Evolutionary conservation across 257 asterid species (phyloP), one percentile per base, ranked within the genome.

Genomic region (Rubia yunnanensis): DNA sequence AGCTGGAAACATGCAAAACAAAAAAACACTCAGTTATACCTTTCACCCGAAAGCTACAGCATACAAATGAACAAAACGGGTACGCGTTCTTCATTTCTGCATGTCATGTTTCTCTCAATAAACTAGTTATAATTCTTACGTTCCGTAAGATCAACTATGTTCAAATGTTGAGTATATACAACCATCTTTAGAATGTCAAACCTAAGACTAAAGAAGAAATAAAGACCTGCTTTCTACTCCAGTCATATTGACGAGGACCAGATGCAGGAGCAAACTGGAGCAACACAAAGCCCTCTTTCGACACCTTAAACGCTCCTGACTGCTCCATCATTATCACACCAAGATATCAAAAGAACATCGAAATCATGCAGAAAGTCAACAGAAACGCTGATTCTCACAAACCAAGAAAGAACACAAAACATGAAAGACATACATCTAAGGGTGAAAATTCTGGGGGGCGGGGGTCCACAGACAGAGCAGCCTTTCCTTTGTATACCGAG

Each of bases 191-290:
- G 32, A 23, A 62, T 22, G 23, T 15, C 10, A 27, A 62, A 27
- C 36, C 7, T 30, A 30, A 15, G 46, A 13, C 23, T 60, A 59
- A 46, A 63, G 22, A 53, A 34, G 23, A 68, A 63, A 59, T 41
- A 31, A 22, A 66, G 56, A 92, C 99, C 97, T 92, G 99, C 64
- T 92, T 92, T 74, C 95, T 76, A 59, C 85, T 65, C 99, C 99
- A 89, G 79, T 92, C 99, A 78, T 92, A 92, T 68, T 92, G 99
- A 36, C 99, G 96, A 72, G 83, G 85, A 52, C 94, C 94, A 55
- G 87, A 69, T 27, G 97, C 88, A 63, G 97, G 97, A 76, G 97
- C 97, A 74, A 88, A 92, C 73, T 89, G 97, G 63, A 92, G 99
- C 75, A 84, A 67, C 73, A 86, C 81, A 70, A 71, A 79, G 10